Percentiles rank a stretch among this genome's conserved stretches.
These are phyloP conservation scores for Neofusicoccum parvum DNA, from an alignment of 2,329 filamentous ascomycete species.

Conservation along the genomic window DNA sequence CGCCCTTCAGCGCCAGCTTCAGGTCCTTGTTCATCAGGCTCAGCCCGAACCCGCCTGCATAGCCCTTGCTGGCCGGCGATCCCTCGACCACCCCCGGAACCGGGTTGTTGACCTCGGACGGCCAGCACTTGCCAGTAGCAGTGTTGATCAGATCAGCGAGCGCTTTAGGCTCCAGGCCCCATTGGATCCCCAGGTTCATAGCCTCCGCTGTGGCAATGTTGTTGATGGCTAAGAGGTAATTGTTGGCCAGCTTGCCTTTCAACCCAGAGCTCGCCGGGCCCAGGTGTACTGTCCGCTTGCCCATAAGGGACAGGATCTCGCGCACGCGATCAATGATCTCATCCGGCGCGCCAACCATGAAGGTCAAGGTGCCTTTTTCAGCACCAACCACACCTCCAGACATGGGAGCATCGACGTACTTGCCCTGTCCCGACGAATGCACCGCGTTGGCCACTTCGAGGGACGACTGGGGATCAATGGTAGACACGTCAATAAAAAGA, in stretches of 20 bases:
- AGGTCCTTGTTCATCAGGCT: constrained; percentile 54
- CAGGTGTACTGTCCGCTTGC: constrained; percentile 81
- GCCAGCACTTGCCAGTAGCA: constrained; percentile 94
- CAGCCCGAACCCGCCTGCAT: constrained; percentile 55
- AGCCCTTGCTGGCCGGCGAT: constrained; percentile 75
- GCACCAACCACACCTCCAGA: constrained; percentile 95
- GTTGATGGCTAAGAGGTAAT: constrained; percentile 91
- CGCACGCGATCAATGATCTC: constrained; percentile 66
- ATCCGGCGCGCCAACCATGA: constrained; percentile 81
- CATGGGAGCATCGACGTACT: constrained; percentile 94
- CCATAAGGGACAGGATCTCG: constrained; percentile 77
- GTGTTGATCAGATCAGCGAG: constrained; percentile 88
- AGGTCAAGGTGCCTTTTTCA: constrained; percentile 82
- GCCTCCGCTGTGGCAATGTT: constrained; percentile 75
- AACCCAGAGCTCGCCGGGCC: constrained; percentile 83
- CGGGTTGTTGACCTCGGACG: constrained; percentile 93
- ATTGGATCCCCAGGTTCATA: constrained; percentile 66
- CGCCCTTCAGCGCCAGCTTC: constrained; percentile 51
- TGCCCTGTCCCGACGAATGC: constrained; percentile 65
- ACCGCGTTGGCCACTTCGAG: constrained; percentile 73
- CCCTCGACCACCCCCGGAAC: constrained; percentile 80
- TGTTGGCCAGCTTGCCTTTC: constrained; percentile 93
- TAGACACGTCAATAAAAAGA: constrained; percentile 94
- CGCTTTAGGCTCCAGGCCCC: constrained; percentile 65
- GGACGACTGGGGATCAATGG: constrained; percentile 88